A percentile compares a stretch with the other conserved stretches of the same genome.
Evolutionary conservation across 257 asterid species (phyloP).

Genomic region (Coffea canephora): DNA sequence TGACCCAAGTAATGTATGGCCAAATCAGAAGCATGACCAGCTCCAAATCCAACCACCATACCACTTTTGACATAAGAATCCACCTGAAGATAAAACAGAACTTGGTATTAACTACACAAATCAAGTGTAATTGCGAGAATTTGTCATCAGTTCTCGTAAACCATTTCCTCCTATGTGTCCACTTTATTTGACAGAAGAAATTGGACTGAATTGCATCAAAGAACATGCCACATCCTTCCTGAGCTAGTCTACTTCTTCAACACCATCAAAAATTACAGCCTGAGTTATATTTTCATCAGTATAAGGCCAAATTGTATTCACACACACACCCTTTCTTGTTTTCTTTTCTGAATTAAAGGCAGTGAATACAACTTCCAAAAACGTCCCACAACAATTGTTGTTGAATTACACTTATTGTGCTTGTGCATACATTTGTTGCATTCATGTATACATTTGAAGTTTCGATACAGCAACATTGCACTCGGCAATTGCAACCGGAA

Average conservation of each 20-base stretch:
- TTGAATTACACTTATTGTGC: no score
- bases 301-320: no score
- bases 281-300: background rate
- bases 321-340: no score
- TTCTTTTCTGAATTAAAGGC: no score
- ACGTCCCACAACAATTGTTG: no score
- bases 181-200: background rate
- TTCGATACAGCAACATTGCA: no score
- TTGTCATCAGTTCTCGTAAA: background rate
- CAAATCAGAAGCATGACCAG: slow-evolving; percentile 64
- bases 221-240: background rate
- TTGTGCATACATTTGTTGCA: no score
- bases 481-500: no score
- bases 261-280: background rate
- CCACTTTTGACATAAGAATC: slow-evolving; percentile 69
- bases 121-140: background rate
- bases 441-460: no score
- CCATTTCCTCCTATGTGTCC: background rate
- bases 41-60: slow-evolving; percentile 71
- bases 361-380: no score
- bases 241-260: background rate
- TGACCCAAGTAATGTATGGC: slow-evolving; percentile 74
- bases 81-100: slow-evolving; percentile 41
- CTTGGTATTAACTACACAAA: background rate
- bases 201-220: background rate